A percentile compares a stretch with the other conserved stretches of the same genome.
Conservation (phyloP, 345 rosid genomes). For the Ceriops zippeliana region DNA sequence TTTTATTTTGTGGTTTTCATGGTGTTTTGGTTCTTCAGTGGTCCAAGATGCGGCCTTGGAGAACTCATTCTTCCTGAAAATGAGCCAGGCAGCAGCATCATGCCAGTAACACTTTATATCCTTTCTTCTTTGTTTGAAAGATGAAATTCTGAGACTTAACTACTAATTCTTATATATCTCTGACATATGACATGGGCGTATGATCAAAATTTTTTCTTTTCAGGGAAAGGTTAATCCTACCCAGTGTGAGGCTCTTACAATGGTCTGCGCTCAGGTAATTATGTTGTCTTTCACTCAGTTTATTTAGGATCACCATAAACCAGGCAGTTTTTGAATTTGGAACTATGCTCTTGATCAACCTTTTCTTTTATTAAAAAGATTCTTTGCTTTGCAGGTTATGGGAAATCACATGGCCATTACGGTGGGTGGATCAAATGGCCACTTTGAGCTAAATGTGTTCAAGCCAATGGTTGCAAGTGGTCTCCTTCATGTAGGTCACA, state of each 20-base stretch:
- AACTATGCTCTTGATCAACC: not conserved
- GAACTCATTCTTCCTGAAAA: constrained; percentile 98
- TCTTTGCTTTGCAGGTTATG: constrained; percentile 59
- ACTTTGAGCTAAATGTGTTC: constrained; percentile 89
- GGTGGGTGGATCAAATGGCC: constrained; percentile 95
- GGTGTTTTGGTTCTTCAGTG: constrained; percentile 48
- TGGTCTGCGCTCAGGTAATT: constrained; percentile 96
- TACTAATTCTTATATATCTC: not conserved
- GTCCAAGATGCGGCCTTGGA: constrained; percentile 98
- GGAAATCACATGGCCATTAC: constrained; percentile 91
- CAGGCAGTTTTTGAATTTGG: not conserved
- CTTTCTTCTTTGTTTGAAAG: not conserved
- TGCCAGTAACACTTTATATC: constrained; percentile 61
- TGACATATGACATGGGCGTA: constrained; percentile 1
- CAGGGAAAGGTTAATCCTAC: constrained; percentile 99
- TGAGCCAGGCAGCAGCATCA: constrained; percentile 99
- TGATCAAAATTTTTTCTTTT: constrained; percentile 26
- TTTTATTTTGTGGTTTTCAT: constrained; percentile 19
- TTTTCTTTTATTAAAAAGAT: not conserved
- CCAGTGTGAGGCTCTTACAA: constrained; percentile 95
- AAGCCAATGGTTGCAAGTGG: constrained; percentile 94
- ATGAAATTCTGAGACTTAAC: not conserved
- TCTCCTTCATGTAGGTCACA: constrained; percentile 66
- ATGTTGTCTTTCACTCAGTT: constrained; percentile 12
- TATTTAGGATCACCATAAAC: constrained; percentile 10